Evolutionary conservation across 2,329 filamentous ascomycete genomes (phyloP), one percentile per base, ranked within the genome.

Genomic region (Albophoma yamanashiensis): DNA sequence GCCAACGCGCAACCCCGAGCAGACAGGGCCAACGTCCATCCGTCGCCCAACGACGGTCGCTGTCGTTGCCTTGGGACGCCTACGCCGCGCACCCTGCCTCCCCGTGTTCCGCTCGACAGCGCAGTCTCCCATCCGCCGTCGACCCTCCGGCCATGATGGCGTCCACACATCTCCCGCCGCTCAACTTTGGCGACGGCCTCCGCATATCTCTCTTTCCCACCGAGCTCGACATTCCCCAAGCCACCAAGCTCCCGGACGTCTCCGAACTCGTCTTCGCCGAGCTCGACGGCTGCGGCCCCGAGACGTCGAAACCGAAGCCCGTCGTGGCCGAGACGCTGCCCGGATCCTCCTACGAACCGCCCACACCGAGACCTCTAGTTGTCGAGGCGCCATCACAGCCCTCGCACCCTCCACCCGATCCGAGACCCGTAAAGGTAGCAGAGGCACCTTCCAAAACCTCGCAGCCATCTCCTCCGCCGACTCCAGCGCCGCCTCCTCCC

Each of bases 141-240:
- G 8, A 20, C 9, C 27, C 27, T 9, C 47, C 9, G 47, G 47
- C 47, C 59, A 50, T 50, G 47, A 71, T 73, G 69, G 65, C 69
- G 40, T 65, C 66, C 43, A 66, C 63, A 58, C 67, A 66, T 43
- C 65, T 71, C 36, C 68, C 68, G 39, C 69, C 70, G 43, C 64
- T 72, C 50, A 67, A 67, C 57, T 69, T 69, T 45, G 65, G 64
- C 56, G 66, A 66, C 25, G 67, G 66, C 42, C 64, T 71, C 12
- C 70, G 69, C 61, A 68, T 71, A 34, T 68, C 70, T 36, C 65
- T 72, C 34, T 65, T 70, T 15, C 68, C 69, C 43, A 65, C 66
- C 8, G 63, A 66, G 11, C 11, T 40, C 15, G 67, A 68, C 47
- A 59, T 59, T 15, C 27, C 38, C 36, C 22, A 12, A 12, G 57